Evolutionary conservation across 2,329 filamentous ascomycete species (phyloP), one percentile per base, ranked within the genome.

Genomic region (Raffaelea arxii): DNA sequence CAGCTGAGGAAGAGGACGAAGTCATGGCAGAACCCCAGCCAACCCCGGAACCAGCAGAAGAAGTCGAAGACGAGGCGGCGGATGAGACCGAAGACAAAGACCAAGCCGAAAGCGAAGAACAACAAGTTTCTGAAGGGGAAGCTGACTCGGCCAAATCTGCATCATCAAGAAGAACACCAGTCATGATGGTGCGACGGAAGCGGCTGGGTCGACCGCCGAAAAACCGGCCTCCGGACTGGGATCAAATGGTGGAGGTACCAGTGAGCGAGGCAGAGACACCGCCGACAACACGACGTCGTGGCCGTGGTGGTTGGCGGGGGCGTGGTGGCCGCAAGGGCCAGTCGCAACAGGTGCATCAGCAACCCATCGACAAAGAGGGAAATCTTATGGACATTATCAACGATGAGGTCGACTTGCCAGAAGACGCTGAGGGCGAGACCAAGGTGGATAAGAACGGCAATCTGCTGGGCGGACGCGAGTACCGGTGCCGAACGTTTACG

Each of bases 401-500:
- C 59, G 92, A 98, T 58, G 92, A 98, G 68, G 87, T 94, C 39
- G 84, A 84, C 27, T 72, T 98, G 39, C 87, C 90, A 0, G 84
- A 90, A 53, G 91, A 97, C 56, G 67, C 82, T 2, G 88, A 91
- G 59, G 92, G 92, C 55, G 90, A 96, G 67, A 79, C 79, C 53
- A 98, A 97, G 69, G 91, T 98, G 9, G 87, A 96, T 67, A 91
- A 91, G 68, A 66, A 84, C 56, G 92, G 92, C 25, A 80, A 86
- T 57, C 75, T 98, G 3, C 74, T 82, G 52, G 92, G 80, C 24
- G 90, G 84, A 4, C 80, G 92, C 56, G 88, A 97, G 59, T 98
- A 98, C 64, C 83, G 92, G 24, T 95, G 94, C 60, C 85, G 92
- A 50, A 95, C 91, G 2, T 98, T 98, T 64, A 95, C 85, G 7